Evolutionary conservation across 352 stramenopile species (phyloP), one percentile per base, ranked within the genome.

Genomic region (Pythium scleroteichum): DNA sequence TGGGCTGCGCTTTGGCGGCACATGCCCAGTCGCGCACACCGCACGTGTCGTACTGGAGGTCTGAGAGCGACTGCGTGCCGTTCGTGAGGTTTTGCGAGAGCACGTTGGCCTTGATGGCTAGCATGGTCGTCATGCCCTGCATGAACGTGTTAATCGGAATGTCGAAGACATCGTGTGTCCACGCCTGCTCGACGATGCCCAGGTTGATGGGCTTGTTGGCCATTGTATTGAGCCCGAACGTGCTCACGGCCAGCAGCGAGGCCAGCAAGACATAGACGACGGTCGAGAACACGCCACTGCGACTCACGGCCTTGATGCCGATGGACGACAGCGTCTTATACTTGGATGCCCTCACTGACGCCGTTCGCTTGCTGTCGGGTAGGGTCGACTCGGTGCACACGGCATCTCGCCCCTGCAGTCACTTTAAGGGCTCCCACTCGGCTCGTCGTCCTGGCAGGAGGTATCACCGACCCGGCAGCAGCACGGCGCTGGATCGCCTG

Each of bases 11-110:
- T 19, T 49, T 58, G 22, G 52, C 49, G 24, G 62, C 62, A 24
- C 62, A 70, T 13, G 40, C 35, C 45, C 44, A 44, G 39, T 66
- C 57, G 23, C 44, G 27, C 22, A 52, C 55, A 10, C 51, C 55
- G 23, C 62, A 70, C 39, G 39, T 52, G 40, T 70, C 51, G 41
- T 70, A 70, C 48, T 64, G 57, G 3, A 70, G 47, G 35, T 70
- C 55, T 3, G 45, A 46, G 16, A 70, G 44, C 14, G 62, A 70
- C 20, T 46, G 41, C 27, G 62, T 61, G 19, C 51, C 62, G 46
- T 70, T 27, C 12, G 53, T 41, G 33, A 49, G 22, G 12, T 45
- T 29, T 16, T 39, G 17, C 3, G 42, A 14, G 4, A 47, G 16
- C 17, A 51, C 49, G 3, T 38, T 38, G 9, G 44, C 38, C 19